Evolutionary conservation across 306 rosid genomes (phyloP), one percentile per base, ranked within the genome.

Genomic region (Quercus bicolor): DNA sequence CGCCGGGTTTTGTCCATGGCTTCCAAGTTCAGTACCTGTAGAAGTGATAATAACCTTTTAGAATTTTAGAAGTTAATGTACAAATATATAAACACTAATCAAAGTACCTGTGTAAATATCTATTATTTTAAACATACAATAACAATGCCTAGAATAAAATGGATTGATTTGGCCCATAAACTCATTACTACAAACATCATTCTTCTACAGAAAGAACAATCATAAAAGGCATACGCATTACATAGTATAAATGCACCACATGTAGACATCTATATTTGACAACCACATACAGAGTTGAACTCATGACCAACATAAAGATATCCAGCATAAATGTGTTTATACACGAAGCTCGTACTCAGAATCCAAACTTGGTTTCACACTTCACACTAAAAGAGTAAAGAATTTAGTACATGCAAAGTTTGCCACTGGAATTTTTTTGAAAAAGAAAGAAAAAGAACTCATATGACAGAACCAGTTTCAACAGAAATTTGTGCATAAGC

Each of bases 1-100:
- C 90, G 97, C 68, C 97, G 83, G 28, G 91, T 80, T 78, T 84
- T 94, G 75, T 94, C 91, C 96, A 91, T 90, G 54, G 89, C 80
- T 61, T 90, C 92, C 90, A 93, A 91, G 86, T 90, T 86, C 84
- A 91, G 84, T 75, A 91, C 94, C 94, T 91, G 76, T 40, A 56
- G 3, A 72, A 26, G 26, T 13, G 66, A 33, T 34, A 72, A 64
- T 16, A 24, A 72, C 29, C 6, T 54, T 34, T 79, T 11, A 78
- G 24, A 40, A 70, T 62, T 72, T 56, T 51, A n/a, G 45, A 40
- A 40, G 45, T 40, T 40, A 40, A 40, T 40, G 45, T 40, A 8
- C 45, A 40, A 40, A 40, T 8, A 40, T 40, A 40, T 40, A 7
- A 7, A 8, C 12, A 40, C 45, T 40, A 8, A 40, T 40, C 45